Evolutionary conservation across 1,284 basidiomycete genomes (phyloP).

Genomic region (Gymnopus androsaceus): DNA sequence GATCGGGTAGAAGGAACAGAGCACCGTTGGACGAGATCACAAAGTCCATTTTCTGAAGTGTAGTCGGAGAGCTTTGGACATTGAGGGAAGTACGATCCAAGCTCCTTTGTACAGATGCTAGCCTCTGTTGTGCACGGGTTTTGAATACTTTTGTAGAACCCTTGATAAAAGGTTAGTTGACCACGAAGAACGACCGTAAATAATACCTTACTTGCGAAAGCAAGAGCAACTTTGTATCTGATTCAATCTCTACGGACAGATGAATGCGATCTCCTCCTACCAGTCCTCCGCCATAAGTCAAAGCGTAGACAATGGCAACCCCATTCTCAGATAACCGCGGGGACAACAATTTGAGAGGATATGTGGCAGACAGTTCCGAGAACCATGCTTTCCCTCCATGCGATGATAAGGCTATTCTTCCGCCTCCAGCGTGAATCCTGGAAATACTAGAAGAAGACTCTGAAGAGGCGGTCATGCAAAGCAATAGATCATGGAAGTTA

Average conservation of each 20-base stretch:
- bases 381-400: conserved; percentile 65
- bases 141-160: conserved; percentile 96
- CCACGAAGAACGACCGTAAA: conserved; percentile 3
- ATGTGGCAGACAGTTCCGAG: conserved; percentile 77
- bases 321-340: conserved; percentile 53
- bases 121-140: conserved; percentile 54
- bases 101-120: conserved; percentile 35
- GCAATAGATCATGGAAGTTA: not conserved
- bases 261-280: conserved; percentile 84
- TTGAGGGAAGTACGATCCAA: conserved; percentile 20
- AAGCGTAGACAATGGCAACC: conserved; percentile 76
- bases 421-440: conserved; percentile 48
- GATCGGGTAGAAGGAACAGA: conserved; percentile 85
- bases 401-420: conserved; percentile 52
- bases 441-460: conserved; percentile 24
- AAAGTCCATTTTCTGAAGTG: conserved; percentile 59
- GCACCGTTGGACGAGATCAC: conserved; percentile 51
- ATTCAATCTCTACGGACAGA: conserved; percentile 65
- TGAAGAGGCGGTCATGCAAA: not conserved
- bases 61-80: conserved; percentile 29
- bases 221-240: conserved; percentile 60
- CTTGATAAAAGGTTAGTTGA: conserved; percentile 37
- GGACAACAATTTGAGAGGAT: conserved; percentile 90
- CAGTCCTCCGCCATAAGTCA: conserved; percentile 92
- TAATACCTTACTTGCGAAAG: conserved; percentile 73